These are phyloP conservation scores for Erucastrum elatum DNA, from an alignment of 345 rosid species.

Conservation along the genomic window DNA sequence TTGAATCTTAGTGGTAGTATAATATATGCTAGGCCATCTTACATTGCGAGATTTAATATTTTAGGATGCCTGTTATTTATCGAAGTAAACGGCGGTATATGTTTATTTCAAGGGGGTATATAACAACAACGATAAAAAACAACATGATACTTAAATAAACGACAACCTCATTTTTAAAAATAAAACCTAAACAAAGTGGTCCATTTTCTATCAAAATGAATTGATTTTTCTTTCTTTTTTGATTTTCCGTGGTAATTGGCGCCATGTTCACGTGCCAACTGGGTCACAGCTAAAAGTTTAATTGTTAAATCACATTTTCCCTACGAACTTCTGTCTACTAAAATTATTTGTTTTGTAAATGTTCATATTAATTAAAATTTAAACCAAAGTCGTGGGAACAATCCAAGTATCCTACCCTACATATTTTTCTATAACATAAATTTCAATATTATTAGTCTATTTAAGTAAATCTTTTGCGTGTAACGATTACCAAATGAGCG, in stretches of 20 bases:
- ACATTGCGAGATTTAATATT: background rate
- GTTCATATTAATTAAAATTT: background rate
- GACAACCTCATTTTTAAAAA: conserved; percentile 11
- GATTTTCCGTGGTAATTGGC: conserved; percentile 30
- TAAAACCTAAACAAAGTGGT: conserved; percentile 19
- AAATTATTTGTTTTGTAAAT: background rate
- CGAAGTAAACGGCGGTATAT: background rate
- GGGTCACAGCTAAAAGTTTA: conserved; percentile 47
- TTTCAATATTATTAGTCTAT: background rate
- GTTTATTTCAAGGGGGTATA: background rate
- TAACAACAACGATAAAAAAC: conserved; percentile 15
- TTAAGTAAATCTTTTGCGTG: conserved; percentile 6
- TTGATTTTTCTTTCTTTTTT: background rate
- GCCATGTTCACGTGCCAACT: conserved; percentile 46
- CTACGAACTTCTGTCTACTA: background rate
- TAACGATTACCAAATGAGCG: conserved; percentile 22
- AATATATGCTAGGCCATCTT: background rate
- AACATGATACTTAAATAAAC: conserved; percentile 11
- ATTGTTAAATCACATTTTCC: conserved; percentile 11
- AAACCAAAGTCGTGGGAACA: conserved; percentile 38
- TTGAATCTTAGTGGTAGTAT: background rate
- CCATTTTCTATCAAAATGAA: conserved; percentile 28
- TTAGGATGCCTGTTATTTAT: background rate
- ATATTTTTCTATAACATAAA: background rate
- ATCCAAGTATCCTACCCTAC: conserved; percentile 37